Conservation (phyloP, 352 stramenopile species). For the Globisporangium nunn region DNA sequence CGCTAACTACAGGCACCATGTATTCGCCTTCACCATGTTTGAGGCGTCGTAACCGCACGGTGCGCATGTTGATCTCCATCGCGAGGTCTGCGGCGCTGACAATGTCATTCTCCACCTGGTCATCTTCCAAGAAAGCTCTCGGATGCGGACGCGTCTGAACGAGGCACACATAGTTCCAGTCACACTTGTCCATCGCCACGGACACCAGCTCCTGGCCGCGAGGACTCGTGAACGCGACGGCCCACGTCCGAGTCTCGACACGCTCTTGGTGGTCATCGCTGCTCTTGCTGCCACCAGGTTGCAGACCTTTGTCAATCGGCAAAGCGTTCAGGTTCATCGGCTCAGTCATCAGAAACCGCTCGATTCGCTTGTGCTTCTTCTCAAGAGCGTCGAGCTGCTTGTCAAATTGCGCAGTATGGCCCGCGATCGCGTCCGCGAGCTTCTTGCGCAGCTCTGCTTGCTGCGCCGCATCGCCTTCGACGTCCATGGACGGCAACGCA, state of each 20-base stretch:
- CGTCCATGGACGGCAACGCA: slow-evolving; percentile 37
- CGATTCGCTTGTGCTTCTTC: slow-evolving; percentile 28
- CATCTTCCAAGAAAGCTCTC: slow-evolving; percentile 47
- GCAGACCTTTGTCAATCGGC: slow-evolving; percentile 15
- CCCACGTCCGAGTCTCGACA: slow-evolving; percentile 51
- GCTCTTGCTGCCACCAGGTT: slow-evolving; percentile 4
- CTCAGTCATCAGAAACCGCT: slow-evolving; percentile 48
- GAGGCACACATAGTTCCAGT: slow-evolving; percentile 63
- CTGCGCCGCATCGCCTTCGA: slow-evolving; percentile 30
- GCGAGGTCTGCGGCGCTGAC: slow-evolving; percentile 38
- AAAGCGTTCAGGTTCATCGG: slow-evolving; percentile 36
- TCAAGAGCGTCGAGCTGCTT: slow-evolving; percentile 27
- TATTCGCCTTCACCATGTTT: slow-evolving; percentile 46
- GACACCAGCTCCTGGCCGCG: slow-evolving; percentile 36
- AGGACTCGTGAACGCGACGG: slow-evolving; percentile 38
- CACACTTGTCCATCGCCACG: slow-evolving; percentile 44
- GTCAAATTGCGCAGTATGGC: slow-evolving; percentile 31
- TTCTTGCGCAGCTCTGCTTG: slow-evolving; percentile 53
- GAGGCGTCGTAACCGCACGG: slow-evolving; percentile 41
- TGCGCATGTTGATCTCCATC: slow-evolving; percentile 63
- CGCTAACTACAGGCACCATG: slow-evolving; percentile 15
- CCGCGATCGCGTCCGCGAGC: slow-evolving; percentile 33
- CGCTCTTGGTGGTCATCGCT: slow-evolving; percentile 1
- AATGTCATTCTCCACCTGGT: slow-evolving; percentile 37
- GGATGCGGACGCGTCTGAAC: slow-evolving; percentile 47